Base-by-base conservation (phyloP, 441 rosid species). In the Macaranga tanarius region DNA sequence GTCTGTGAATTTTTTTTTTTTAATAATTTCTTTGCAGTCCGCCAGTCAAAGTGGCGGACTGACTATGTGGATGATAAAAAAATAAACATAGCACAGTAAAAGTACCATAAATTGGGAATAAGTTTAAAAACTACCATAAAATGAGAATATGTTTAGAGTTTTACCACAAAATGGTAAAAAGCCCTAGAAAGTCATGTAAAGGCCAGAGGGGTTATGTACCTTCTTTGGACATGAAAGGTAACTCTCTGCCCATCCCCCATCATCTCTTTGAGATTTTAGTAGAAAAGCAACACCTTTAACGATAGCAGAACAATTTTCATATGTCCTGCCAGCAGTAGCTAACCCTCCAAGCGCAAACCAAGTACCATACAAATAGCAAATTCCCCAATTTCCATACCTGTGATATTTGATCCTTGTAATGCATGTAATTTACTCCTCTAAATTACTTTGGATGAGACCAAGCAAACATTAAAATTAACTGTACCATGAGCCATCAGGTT, bases 401-500 rank as follows among this genome's bases (percentile, higher is more conserved):
- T 15, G 19, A n/a, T 19, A 55, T 13, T 0, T 34, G 28, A 1
- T 11, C 10, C 16, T 10, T 11, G 1, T 47, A 10, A 47, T 11
- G 3, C 51, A 15, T 47, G 13, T 47, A 11, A 11, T 47, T 10
- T 47, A 10, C 51, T 15, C 11, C 10, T 47, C 51, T 47, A 47
- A 11, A 10, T 2, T 10, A 47, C 2, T 47, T 40, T 40, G 7
- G 44, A 5, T 40, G 10, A 9, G 44, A 40, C 7, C 44, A 40
- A 40, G 7, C 1, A 40, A 40, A 40, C 44, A 40, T 40, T 60
- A 23, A 57, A 56, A 57, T 34, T n/a, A 25, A 5, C 45, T 72
- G 62, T 77, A 87, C 90, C 90, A 87, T 26, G 88, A 87, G 38
- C 90, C 90, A 50, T 87, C 87, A 3, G 84, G 76, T 34, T 56